Base-by-base conservation (phyloP, 345 rosid species). In the Camelina hispida region DNA sequence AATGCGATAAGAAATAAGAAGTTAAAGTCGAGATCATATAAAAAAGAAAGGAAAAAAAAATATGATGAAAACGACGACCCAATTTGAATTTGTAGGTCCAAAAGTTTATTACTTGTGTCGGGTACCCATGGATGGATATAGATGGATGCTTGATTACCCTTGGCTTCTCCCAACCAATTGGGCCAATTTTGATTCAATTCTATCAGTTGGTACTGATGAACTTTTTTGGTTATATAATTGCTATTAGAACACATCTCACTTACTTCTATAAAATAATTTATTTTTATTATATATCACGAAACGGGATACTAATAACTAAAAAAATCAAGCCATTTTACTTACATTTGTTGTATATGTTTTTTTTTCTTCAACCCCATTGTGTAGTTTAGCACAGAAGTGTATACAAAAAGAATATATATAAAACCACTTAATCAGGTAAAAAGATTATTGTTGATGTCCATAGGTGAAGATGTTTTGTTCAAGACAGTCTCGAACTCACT, bases 401-500 rank as follows among this genome's bases (percentile, higher is more conserved):
- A 78, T 48, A 51, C 14, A 57, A 15, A 13, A 38, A 66, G 38
- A 25, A 25, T 25, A 25, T 30, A n/a, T 48, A 71, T 40, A 23
- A 57, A 72, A 43, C 47, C 67, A 65, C 42, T 78, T 78, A 28
- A 28, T 28, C 4, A 72, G 17, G 69, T 65, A 59, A 66, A 78
- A 72, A 78, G 6, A 59, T 78, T 78, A 66, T 52, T 72, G 81
- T 78, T 74, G 17, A 55, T 81, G 46, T 70, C 77, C 83, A 67
- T 53, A 54, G 79, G 70, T 40, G 81, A 65, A 63, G 85, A 69
- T 38, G 89, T 12, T 79, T 77, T 92, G 71, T 79, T 88, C 23
- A 89, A 81, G 65, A 81, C 91, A 38, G 85, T 68, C 85, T 87
- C 90, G 50, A 79, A 87, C 46, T 80, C 91, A 23, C 85, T 78